A percentile compares a stretch with the other conserved stretches of the same genome.
Conservation (phyloP, 2,329 filamentous ascomycete species). For the Cladosporium sp. region DNA sequence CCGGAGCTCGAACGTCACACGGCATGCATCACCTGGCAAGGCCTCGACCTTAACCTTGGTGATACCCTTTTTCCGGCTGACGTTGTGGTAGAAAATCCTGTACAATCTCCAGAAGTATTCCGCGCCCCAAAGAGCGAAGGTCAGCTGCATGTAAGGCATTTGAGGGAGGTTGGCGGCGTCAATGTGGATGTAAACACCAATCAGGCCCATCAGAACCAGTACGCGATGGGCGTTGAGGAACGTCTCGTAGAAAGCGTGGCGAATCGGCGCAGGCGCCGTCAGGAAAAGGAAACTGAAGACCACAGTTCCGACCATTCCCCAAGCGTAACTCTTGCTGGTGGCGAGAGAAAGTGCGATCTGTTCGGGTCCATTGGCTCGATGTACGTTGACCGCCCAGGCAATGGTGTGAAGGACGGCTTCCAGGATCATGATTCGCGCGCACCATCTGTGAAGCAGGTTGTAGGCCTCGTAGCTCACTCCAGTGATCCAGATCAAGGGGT, state of each 20-base stretch:
- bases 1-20: conserved; percentile 54
- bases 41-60: conserved; percentile 53
- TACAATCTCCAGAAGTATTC: conserved; percentile 51
- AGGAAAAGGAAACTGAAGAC: conserved; percentile 62
- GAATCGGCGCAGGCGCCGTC: conserved; percentile 68
- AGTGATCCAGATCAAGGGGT: conserved; percentile 75
- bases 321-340: conserved; percentile 58
- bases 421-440: conserved; percentile 65
- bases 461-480: conserved; percentile 94
- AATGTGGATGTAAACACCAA: conserved; percentile 74
- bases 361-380: conserved; percentile 54
- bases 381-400: conserved; percentile 65
- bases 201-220: conserved; percentile 61
- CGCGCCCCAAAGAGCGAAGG: conserved; percentile 68
- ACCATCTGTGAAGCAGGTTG: conserved; percentile 82
- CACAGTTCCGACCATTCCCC: conserved; percentile 54
- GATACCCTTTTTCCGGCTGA: conserved; percentile 42
- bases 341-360: conserved; percentile 51
- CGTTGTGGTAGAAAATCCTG: conserved; percentile 49
- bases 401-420: conserved; percentile 65
- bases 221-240: conserved; percentile 84
- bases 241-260: conserved; percentile 95
- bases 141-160: conserved; percentile 65
- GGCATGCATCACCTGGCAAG: conserved; percentile 53
- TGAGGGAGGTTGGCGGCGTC: conserved; percentile 61